Evolutionary conservation across 2,329 filamentous ascomycete genomes (phyloP).

Genomic region (Tothia fuscella): DNA sequence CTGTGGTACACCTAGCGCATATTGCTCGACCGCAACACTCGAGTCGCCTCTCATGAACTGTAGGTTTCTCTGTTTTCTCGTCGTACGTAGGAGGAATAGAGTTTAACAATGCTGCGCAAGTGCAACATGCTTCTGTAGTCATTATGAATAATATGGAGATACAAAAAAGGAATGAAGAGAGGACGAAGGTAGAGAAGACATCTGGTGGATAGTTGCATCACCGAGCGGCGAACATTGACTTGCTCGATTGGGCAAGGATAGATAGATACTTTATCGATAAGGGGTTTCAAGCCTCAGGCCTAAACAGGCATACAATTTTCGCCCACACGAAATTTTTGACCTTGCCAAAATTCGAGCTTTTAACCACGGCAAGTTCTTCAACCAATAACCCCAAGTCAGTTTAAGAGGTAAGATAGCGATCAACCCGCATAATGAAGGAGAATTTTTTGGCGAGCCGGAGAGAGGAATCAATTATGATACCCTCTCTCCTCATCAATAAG

Average conservation of each 20-base stretch:
- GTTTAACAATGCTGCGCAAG: slow-evolving; percentile 52
- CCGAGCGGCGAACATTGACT: slow-evolving; percentile 2
- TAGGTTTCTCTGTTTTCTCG: slow-evolving; percentile 48
- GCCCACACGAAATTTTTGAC: too few relatives aligned
- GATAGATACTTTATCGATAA: too few relatives aligned
- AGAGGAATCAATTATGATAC: slow-evolving; percentile 33
- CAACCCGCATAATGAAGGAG: too few relatives aligned
- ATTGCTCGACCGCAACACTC: slow-evolving; percentile 60
- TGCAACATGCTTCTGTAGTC: slow-evolving; percentile 47
- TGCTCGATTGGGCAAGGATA: too few relatives aligned
- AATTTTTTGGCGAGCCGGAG: slow-evolving; percentile 39
- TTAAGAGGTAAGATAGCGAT: too few relatives aligned
- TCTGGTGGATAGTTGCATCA: neutral
- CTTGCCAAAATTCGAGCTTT: too few relatives aligned
- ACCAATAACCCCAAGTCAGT: too few relatives aligned
- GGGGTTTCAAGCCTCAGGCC: too few relatives aligned
- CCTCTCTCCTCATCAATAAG: slow-evolving; percentile 37
- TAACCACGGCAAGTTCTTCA: too few relatives aligned
- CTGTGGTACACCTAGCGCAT: slow-evolving; percentile 58
- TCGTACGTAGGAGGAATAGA: slow-evolving; percentile 40
- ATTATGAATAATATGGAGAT: neutral
- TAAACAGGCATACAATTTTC: too few relatives aligned
- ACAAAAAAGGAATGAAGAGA: neutral
- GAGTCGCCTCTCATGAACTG: slow-evolving; percentile 47
- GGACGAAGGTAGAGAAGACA: neutral